phyloP scores from a whole-genome alignment of 2,329 filamentous ascomycete species.

The Blastomyces silverae region DNA sequence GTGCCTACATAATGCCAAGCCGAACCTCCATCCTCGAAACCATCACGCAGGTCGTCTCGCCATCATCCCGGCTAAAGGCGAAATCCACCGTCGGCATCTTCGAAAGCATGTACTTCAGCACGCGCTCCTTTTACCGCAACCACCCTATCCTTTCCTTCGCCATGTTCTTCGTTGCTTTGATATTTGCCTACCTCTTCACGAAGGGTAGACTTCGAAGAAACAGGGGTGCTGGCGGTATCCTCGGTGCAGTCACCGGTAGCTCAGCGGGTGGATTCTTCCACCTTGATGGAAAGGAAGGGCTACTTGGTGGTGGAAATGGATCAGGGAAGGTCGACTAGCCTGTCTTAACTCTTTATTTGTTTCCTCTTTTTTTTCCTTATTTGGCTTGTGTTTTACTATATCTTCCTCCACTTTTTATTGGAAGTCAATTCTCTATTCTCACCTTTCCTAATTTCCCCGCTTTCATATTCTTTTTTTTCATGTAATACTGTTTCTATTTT shows the following conservation, averaged over 20 bases:
- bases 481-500: neutral
- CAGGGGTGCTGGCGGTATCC: constrained; percentile 31
- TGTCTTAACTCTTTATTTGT: neutral
- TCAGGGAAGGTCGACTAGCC: constrained; percentile 45
- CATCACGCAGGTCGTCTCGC: constrained; percentile 46
- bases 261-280: constrained; percentile 42
- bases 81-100: constrained; percentile 46
- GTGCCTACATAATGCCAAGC: constrained; percentile 81
- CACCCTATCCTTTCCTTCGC: constrained; percentile 42
- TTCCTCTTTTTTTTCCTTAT: neutral
- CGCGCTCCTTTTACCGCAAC: constrained; percentile 37
- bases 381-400: neutral
- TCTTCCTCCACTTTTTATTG: neutral
- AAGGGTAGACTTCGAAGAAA: constrained; percentile 29
- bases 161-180: constrained; percentile 34
- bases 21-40: constrained; percentile 89
- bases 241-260: constrained; percentile 29
- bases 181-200: constrained; percentile 30
- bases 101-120: constrained; percentile 43
- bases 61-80: constrained; percentile 44
- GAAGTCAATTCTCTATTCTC: neutral
- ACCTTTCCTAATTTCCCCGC: neutral
- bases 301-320: constrained; percentile 35
- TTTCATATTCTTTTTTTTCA: neutral
- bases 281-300: constrained; percentile 44